Base-by-base conservation (phyloP, 768 basidiomycete species). In the Auricularia sp. region DNA sequence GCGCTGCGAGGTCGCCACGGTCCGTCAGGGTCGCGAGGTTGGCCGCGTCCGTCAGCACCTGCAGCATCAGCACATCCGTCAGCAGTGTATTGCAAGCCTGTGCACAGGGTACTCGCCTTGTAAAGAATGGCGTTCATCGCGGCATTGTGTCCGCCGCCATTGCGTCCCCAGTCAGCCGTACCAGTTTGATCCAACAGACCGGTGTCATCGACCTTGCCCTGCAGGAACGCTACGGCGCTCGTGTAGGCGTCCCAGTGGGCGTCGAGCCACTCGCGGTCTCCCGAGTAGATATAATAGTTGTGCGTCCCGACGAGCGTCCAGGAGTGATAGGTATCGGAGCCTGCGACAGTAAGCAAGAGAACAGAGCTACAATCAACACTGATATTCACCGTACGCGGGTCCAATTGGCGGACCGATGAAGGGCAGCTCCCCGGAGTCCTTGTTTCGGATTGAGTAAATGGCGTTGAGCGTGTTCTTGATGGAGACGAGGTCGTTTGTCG, bases 251-350 rank as follows among this genome's bases (percentile, higher is more conserved):
- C 64, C 83, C 84, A 86, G 3, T 82, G 72, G 5, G 61, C 71
- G 65, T 78, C 66, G n/a, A 84, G 67, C 83, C 83, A 85, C 0
- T 68, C 77, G 2, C 67, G 70, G 69, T 86, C 84, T 0, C 84
- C 84, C 1, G 81, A 79, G 68, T 79, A 86, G 3, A 84, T 70
- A 66, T 76, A 80, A 70, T 86, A 86, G 69, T 84, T 85, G 70
- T 84, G 68, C 63, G 70, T 79, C n/a, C 84, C 84, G 66, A 86
- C 81, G 33, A 86, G 74, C n/a, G 84, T 84, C 83, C 83, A 85
- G 23, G 77, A 77, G 69, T 84, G 83, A 66, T 86, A 86, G 0
- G 84, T 85, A 67, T 82, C 81, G 2, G 64, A 66, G 23, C 67
- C 66, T 51, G 11, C 21, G 47, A 5, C 14, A 8, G 18, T 11